Evolutionary conservation across 176 grass and related monocot genomes (phyloP), one percentile per base, ranked within the genome.

Genomic region (Chrysopogon serrulatus): DNA sequence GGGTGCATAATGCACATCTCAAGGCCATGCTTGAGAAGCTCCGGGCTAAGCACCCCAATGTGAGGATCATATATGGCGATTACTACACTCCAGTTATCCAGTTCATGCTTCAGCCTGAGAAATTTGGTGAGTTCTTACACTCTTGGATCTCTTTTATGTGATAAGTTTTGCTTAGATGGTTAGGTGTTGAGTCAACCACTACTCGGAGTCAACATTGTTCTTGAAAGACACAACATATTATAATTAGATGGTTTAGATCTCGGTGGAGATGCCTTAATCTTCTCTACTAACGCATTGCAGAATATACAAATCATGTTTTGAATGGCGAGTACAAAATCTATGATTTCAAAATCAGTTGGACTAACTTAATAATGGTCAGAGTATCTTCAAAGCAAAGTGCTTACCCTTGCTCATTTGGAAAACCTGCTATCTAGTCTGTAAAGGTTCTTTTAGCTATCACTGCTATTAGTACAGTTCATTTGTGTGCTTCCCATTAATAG

Each of bases 71-170:
- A 53, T 99, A 99, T 48, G 93, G 85, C 0, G 93, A 99, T 77
- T 99, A 94, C 79, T 99, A 89, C 84, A 94, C 87, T 1, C 85
- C 97, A 54, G 88, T 92, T 83, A 81, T 99, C 72, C 87, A 94
- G 69, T 99, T 99, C 79, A 78, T 89, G 77, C 72, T 86, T 63
- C 88, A 86, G 21, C 93, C 97, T 8, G 73, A 85, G 63, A 88
- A 86, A 78, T 99, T 89, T 49, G 97, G 96, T 99, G 68, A 90
- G 96, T 82, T 45, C 32, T 73, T 66, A 6, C 71, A 71, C 56
- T 81, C 28, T 59, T 65, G 15, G 15, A 60, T 82, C 71, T 82
- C 74, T 10, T 86, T 65, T 57, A 33, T 79, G 10, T 9, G 14
- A 41, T 63, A 24, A 30, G 19, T 44, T 87, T 45, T 62, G 31